phyloP scores from a whole-genome alignment of 2,329 filamentous ascomycete genomes.

The Trichoderma sp. region DNA sequence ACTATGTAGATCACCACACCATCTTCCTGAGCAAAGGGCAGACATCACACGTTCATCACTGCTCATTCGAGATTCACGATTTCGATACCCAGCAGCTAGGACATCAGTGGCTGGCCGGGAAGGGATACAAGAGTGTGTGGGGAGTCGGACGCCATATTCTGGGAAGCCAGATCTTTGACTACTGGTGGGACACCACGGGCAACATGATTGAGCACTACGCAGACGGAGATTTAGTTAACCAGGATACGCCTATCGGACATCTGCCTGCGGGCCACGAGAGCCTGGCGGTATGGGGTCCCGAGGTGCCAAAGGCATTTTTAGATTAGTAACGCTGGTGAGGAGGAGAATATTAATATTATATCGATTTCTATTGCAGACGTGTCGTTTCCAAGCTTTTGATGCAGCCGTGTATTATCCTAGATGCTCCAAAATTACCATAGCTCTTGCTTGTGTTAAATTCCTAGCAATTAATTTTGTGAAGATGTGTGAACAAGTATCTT shows the following conservation, averaged over 20 bases:
- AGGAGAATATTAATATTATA: not conserved
- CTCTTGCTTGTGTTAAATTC: not conserved
- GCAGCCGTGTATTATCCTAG: no score
- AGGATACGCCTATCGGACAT: conserved; percentile 37
- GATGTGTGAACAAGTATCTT: no score
- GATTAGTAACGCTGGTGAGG: not conserved
- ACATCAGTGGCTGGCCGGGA: conserved; percentile 54
- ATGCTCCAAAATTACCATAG: not conserved
- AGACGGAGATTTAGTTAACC: conserved; percentile 59
- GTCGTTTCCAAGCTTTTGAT: not conserved
- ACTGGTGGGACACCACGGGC: conserved; percentile 38
- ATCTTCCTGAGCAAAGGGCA: conserved; percentile 45
- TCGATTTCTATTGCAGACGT: no score
- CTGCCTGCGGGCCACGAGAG: conserved; percentile 18
- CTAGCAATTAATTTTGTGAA: not conserved
- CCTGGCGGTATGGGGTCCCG: conserved; percentile 25
- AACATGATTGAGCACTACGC: conserved; percentile 59
- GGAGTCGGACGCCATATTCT: conserved; percentile 60
- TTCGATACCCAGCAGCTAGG: conserved; percentile 60
- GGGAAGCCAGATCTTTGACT: conserved; percentile 61
- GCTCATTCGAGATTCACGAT: conserved; percentile 49
- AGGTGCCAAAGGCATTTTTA: conserved; percentile 19
- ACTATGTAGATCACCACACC: conserved; percentile 52
- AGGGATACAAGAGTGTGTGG: conserved; percentile 55
- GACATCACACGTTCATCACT: conserved; percentile 26